Percentiles rank a stretch among this genome's conserved stretches.
phyloP scores from a whole-genome alignment of 129 eudicot species.

The Centrapalus pauciflorus region DNA sequence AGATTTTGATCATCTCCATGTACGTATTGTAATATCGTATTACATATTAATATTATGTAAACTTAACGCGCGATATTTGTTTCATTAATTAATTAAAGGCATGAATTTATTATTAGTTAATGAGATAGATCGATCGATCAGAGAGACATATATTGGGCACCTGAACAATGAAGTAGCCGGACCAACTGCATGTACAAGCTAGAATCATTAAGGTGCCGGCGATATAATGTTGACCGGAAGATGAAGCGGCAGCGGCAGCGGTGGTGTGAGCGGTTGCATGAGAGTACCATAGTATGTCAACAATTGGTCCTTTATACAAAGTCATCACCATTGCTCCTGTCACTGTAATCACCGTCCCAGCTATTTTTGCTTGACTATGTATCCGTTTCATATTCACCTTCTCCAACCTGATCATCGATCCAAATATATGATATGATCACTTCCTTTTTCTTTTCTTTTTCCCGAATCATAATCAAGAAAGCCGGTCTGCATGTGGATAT shows the following conservation, averaged over 20 bases:
- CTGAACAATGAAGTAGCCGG: constrained; percentile 84
- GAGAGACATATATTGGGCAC: constrained; percentile 18
- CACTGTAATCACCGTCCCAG: constrained; percentile 78
- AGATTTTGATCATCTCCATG: no score
- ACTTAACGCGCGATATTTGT: no score
- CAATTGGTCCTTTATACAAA: constrained; percentile 77
- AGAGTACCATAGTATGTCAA: constrained; percentile 51
- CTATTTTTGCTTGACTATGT: constrained; percentile 70
- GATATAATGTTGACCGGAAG: constrained; percentile 62
- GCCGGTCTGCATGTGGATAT: no score
- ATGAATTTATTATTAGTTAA: no score
- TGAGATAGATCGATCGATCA: no score
- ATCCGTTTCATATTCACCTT: constrained; percentile 58
- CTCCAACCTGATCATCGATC: constrained; percentile 70
- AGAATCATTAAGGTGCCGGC: constrained; percentile 68
- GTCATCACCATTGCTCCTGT: constrained; percentile 93
- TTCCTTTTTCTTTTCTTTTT: no score
- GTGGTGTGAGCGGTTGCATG: constrained; percentile 28
- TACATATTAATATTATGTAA: no score
- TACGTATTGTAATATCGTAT: no score
- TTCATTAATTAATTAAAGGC: no score
- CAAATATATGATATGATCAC: no score
- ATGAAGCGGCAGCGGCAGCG: constrained; percentile 14
- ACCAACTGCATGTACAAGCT: constrained; percentile 63
- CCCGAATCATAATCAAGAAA: no score